These are phyloP conservation scores for Leptodermis oblonga DNA, from an alignment of 257 asterid species.

Conservation along the genomic window DNA sequence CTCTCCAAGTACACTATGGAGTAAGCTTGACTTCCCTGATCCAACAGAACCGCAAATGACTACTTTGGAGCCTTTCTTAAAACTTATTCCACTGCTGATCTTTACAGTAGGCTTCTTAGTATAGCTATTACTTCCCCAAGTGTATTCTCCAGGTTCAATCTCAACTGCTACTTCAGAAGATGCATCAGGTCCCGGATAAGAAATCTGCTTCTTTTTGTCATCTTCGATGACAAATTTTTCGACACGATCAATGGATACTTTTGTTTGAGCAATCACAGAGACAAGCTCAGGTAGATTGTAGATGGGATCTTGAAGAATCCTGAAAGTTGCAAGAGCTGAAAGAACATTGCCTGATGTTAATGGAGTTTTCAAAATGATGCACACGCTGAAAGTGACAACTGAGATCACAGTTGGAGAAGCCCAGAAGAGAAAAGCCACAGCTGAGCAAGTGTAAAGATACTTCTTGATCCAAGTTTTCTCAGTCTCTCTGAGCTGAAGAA, in stretches of 20 bases:
- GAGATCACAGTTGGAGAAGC: conserved; percentile 81
- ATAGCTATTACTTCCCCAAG: conserved; percentile 52
- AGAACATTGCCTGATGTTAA: conserved; percentile 70
- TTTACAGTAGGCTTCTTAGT: conserved; percentile 44
- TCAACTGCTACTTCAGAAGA: conserved; percentile 51
- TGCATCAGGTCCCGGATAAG: conserved; percentile 19
- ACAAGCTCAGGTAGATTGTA: conserved; percentile 80
- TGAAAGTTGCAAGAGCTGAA: conserved; percentile 80
- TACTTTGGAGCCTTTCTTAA: conserved; percentile 63
- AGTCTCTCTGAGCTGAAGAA: conserved; percentile 52
- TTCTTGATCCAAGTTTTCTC: conserved; percentile 57
- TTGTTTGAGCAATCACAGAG: conserved; percentile 75
- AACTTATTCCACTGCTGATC: conserved; percentile 37
- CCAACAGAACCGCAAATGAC: conserved; percentile 85
- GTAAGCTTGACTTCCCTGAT: conserved; percentile 77
- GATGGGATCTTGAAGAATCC: conserved; percentile 86
- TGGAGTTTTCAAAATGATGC: conserved; percentile 57
- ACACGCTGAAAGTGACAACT: conserved; percentile 67
- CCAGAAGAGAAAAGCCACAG: conserved; percentile 80
- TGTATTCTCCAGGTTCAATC: conserved; percentile 59
- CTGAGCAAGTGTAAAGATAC: conserved; percentile 63
- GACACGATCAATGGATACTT: conserved; percentile 65
- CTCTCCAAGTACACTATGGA: conserved; percentile 66
- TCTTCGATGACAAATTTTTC: conserved; percentile 50
- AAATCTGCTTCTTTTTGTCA: conserved; percentile 39